These are phyloP conservation scores for Trypanosoma boissoni DNA, from an alignment of 208 protist species.

Conservation along the genomic window DNA sequence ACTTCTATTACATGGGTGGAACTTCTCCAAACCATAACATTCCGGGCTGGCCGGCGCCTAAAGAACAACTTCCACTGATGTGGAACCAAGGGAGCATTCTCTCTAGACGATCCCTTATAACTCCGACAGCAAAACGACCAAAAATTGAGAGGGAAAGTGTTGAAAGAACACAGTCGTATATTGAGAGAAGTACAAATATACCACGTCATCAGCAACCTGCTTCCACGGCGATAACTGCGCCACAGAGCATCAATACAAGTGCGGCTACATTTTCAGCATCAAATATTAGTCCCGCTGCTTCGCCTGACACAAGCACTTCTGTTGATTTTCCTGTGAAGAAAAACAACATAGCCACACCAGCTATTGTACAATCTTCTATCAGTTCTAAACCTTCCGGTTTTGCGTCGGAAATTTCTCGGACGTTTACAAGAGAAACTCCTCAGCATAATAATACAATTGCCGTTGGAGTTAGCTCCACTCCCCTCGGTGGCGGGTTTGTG, in stretches of 20 bases:
- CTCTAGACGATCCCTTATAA: constrained; percentile 5
- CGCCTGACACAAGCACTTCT: constrained; percentile 20
- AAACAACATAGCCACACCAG: background rate
- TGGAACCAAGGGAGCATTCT: constrained; percentile 21
- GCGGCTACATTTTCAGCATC: constrained; percentile 17
- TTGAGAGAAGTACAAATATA: background rate
- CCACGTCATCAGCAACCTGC: background rate
- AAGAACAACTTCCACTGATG: constrained; percentile 4
- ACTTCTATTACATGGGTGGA: constrained; percentile 33
- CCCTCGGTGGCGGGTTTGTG: constrained; percentile 29
- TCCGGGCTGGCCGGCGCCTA: background rate
- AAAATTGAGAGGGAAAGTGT: background rate
- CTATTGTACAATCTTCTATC: background rate
- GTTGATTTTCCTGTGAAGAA: background rate
- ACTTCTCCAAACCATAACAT: background rate
- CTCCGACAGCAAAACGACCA: constrained; percentile 7
- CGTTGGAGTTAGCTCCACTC: background rate
- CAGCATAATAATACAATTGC: background rate
- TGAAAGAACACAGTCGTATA: background rate
- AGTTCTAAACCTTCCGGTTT: background rate
- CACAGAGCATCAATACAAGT: constrained; percentile 17
- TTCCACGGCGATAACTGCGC: background rate
- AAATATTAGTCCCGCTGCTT: constrained; percentile 19
- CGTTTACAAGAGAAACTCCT: background rate
- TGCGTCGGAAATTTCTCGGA: no score